Evolutionary conservation across 208 protist species (phyloP), one percentile per base, ranked within the genome.

Genomic region (Trypanosoma avium): DNA sequence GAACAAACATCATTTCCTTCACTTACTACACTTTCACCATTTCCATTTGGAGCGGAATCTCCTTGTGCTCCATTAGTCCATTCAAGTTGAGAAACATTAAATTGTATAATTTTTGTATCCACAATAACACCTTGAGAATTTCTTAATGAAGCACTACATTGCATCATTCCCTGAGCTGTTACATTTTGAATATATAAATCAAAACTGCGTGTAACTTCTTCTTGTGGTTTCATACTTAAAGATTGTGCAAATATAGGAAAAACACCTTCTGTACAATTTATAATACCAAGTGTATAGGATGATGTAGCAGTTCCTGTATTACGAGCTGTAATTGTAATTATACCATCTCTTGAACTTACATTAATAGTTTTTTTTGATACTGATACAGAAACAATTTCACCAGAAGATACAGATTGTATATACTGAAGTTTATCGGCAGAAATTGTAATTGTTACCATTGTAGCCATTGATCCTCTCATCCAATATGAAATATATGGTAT

Each of bases 371-470:
- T 61, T 27, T 59, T 61, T 61, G 76, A 82, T 36, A 94, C 48
- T 1, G 15, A 10, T 6, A 75, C 73, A 9, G 33, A 49, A 9
- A 92, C 17, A 59, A 96, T 94, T 12, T 42, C 53, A 40, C 86
- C 91, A 3, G 67, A 50, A 54, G 83, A 77, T 33, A 94, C 77
- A 8, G 84, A 77, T 5, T 86, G 61, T 46, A 86, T 66, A 74
- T 90, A 96, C 54, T 79, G 55, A 21, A 96, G 67, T 47, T 84
- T 77, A 61, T 94, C 91, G 1, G 91, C 91, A 29, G 48, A 72
- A 52, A 94, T 53, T 21, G 81, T 85, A 47, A 96, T 49, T 2
- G 73, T 86, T 38, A 96, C 42, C 77, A 93, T 76, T 0, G 79
- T 81, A 9, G 84, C 50, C 6, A 81, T 46, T 0, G 88, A 72